Base-by-base conservation (phyloP, 257 asterid genomes). In the Pogostemon cablin region DNA sequence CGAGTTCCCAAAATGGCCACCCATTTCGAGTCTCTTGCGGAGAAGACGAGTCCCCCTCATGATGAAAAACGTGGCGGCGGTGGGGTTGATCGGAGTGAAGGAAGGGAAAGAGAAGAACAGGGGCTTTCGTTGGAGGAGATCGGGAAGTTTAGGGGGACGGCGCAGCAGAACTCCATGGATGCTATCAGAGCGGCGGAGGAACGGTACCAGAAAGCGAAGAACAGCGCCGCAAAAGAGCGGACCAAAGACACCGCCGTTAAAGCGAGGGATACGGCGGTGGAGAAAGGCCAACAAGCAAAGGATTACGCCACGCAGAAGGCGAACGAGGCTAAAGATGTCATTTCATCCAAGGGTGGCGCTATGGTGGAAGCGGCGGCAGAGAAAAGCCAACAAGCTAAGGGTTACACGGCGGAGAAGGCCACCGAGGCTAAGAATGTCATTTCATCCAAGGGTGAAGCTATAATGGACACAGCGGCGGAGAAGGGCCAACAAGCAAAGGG, bases 141-240 rank as follows among this genome's bases (percentile, higher is more conserved):
- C 2, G 74, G 87, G 0, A 74, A 75, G 1, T 35, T 80, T 63
- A 82, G 97, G 71, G 81, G 70, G 15, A 41, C 71, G 3, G 97
- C 96, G 4, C 97, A 90, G 49, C 88, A 88, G 80, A 88, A 82
- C 0, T 86, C 92, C 0, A 62, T 53, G 53, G 87, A 86, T 7
- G 83, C 92, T 0, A 78, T 86, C 41, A 69, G 84, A 12, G 86
- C 86, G 0, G 88, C 93, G 0, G 85, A 81, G 42, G 81, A 85
- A 60, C 78, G 87, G 0, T 82, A 54, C 9, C 60, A 82, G 54
- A 76, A 67, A 55, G 81, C 83, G 0, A 85, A 79, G 55, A 72
- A 67, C 38, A 40, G 40, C 6, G 11, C 17, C 0, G 32, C 32
- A 0, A 25, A 25, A 25, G 32, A 25, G 32, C 32, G 32, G 32